Base-by-base conservation (phyloP, 495 filamentous ascomycete species). In the Aspergillus nanangensis region DNA sequence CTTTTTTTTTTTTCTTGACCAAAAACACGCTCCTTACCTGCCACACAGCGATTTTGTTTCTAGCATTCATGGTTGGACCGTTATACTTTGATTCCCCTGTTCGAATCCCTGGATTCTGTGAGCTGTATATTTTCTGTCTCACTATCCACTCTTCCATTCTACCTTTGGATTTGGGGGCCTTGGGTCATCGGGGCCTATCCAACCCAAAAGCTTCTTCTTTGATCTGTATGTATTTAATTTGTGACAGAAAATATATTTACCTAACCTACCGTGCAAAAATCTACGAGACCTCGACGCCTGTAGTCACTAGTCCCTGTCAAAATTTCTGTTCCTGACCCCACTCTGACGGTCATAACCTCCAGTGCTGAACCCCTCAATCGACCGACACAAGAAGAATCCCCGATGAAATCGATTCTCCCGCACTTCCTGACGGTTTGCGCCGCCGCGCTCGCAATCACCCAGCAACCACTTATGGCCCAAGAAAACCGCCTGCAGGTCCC, bases 151-250 rank as follows among this genome's bases (percentile, higher is more conserved):
- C 22, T 45, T 50, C 43, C 44, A 13, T 53, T 43, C 42, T 44
- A 21, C 41, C 29, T 34, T 37, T 52, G 44, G 20, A 25, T 31
- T 42, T 14, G 38, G 24, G 14, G 15, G 27, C 24, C 20, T 4
- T 27, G 11, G 5, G 37, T 22, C 34, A n/a, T n/a, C n/a, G n/a
- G 18, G 25, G 22, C 20, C 37, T 22, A 35, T 19, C 25, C 20
- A 37, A n/a, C 25, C 2, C 38, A 45, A 61, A 57, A 50, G 49
- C 49, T 44, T 35, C 37, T 47, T 51, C 45, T 44, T 41, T 51
- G 23, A 41, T 43, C 32, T 47, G 40, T 57, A 56, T 47, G 20
- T 54, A 57, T 57, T 58, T 61, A 64, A 59, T 61, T 45, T 38
- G 41, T 21, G 50, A 45, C 56, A 57, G 51, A 53, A 57, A 50